These are phyloP conservation scores for Quercus tomentella DNA, from an alignment of 331 rosid species.

Conservation along the genomic window DNA sequence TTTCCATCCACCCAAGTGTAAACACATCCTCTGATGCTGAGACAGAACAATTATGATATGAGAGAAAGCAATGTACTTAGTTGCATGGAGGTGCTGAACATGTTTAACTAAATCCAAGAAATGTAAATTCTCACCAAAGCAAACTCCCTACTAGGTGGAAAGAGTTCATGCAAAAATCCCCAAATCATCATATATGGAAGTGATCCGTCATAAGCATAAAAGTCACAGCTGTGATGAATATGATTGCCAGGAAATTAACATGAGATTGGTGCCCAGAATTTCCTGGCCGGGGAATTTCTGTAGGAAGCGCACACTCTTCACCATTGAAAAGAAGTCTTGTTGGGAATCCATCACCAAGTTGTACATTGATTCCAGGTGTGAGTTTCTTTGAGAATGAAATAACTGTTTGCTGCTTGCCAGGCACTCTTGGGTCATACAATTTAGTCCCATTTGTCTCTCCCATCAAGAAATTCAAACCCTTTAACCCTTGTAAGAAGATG, in stretches of 20 bases:
- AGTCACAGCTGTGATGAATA: constrained; percentile 24
- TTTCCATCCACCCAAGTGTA: background rate
- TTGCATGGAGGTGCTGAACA: background rate
- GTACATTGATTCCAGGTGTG: constrained; percentile 28
- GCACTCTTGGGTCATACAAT: constrained; percentile 46
- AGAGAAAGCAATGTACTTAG: background rate
- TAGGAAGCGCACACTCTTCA: constrained; percentile 78
- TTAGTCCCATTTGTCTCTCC: constrained; percentile 56
- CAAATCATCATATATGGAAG: background rate
- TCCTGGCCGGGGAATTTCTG: constrained; percentile 25
- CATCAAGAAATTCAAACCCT: constrained; percentile 43
- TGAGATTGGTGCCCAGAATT: constrained; percentile 19
- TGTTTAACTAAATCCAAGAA: background rate
- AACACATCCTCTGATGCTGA: background rate
- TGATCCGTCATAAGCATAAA: constrained; percentile 35
- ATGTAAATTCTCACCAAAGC: background rate
- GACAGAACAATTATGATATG: background rate
- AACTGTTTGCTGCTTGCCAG: constrained; percentile 89
- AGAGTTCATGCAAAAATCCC: background rate
- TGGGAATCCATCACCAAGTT: constrained; percentile 62
- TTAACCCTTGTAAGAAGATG: constrained; percentile 35
- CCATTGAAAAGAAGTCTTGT: constrained; percentile 77
- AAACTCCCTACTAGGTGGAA: background rate
- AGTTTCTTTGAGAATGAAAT: constrained; percentile 60
- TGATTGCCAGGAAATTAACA: constrained; percentile 12